Evolutionary conservation across 116 monocot genomes (phyloP).

Genomic region (Zostera marina): DNA sequence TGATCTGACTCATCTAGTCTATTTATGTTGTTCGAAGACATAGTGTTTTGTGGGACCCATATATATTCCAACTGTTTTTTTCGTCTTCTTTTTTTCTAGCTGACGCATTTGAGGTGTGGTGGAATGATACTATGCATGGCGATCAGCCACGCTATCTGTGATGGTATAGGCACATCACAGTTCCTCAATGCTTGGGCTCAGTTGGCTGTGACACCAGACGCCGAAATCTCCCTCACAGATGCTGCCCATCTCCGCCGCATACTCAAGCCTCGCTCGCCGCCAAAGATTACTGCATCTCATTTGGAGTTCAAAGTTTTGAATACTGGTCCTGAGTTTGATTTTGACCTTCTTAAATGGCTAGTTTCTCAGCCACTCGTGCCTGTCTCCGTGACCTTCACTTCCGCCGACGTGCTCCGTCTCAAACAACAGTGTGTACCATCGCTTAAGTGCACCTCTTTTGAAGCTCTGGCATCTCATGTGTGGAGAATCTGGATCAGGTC

Average conservation of each 20-base stretch:
- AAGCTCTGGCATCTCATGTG: conserved; percentile 66
- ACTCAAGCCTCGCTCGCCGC: conserved; percentile 34
- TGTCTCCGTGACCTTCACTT: conserved; percentile 46
- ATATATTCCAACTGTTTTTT: not conserved
- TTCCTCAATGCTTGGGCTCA: conserved; percentile 79
- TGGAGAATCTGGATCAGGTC: conserved; percentile 71
- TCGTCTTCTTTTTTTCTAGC: conserved; percentile 15
- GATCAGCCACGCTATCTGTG: conserved; percentile 70
- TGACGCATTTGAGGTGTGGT: conserved; percentile 65
- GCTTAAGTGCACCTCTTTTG: conserved; percentile 87
- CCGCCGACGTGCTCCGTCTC: conserved; percentile 43
- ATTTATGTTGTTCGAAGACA: not conserved
- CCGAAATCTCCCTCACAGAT: conserved; percentile 1
- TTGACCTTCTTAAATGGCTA: conserved; percentile 17
- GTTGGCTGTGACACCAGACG: conserved; percentile 2
- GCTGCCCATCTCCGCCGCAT: conserved; percentile 48
- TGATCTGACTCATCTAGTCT: not conserved
- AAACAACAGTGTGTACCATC: conserved; percentile 56
- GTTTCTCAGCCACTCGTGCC: conserved; percentile 53
- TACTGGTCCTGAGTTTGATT: not conserved
- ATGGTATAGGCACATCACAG: conserved; percentile 55
- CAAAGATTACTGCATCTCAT: conserved; percentile 23
- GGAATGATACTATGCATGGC: conserved; percentile 77
- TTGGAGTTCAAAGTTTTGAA: conserved; percentile 24
- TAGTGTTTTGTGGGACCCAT: too few relatives aligned